These are phyloP conservation scores for Nectriaceae sp. DNA, from an alignment of 2,329 filamentous ascomycete genomes.

Conservation along the genomic window DNA sequence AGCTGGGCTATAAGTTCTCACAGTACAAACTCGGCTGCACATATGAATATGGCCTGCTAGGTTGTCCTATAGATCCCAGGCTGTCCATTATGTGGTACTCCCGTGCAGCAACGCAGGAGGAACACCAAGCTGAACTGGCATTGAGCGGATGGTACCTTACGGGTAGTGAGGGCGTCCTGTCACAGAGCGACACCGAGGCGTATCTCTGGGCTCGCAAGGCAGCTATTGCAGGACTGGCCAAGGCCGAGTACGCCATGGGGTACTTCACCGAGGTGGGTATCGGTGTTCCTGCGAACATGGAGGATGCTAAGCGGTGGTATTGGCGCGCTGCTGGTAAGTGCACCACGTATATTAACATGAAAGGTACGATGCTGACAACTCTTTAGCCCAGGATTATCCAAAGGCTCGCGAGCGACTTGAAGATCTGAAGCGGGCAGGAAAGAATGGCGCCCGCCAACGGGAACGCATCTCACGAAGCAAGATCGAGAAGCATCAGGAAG, in stretches of 20 bases:
- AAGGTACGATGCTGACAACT: slow-evolving; percentile 29
- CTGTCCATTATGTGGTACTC: slow-evolving; percentile 94
- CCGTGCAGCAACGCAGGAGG: slow-evolving; percentile 84
- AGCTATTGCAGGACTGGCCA: slow-evolving; percentile 81
- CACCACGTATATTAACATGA: not conserved
- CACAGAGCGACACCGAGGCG: slow-evolving; percentile 92
- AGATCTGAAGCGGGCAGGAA: slow-evolving; percentile 81
- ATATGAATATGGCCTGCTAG: slow-evolving; percentile 86
- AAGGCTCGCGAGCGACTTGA: slow-evolving; percentile 92
- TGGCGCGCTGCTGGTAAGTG: slow-evolving; percentile 91
- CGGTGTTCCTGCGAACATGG: slow-evolving; percentile 79
- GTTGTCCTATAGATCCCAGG: slow-evolving; percentile 79
- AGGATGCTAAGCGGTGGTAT: slow-evolving; percentile 98
- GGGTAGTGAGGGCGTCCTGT: slow-evolving; percentile 81
- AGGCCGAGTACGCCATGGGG: slow-evolving; percentile 96
- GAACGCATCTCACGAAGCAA: slow-evolving; percentile 82
- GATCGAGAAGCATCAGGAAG: slow-evolving; percentile 81
- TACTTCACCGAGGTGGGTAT: slow-evolving; percentile 97
- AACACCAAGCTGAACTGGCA: slow-evolving; percentile 88
- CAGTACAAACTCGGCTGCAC: slow-evolving; percentile 87
- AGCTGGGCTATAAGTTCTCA: slow-evolving; percentile 91
- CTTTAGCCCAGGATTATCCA: slow-evolving; percentile 84
- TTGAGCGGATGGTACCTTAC: slow-evolving; percentile 95
- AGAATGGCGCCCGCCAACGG: slow-evolving; percentile 68
- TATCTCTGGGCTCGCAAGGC: slow-evolving; percentile 97